Evolutionary conservation across 495 filamentous ascomycete species (phyloP), one percentile per base, ranked within the genome.

Genomic region (Letharia lupina): DNA sequence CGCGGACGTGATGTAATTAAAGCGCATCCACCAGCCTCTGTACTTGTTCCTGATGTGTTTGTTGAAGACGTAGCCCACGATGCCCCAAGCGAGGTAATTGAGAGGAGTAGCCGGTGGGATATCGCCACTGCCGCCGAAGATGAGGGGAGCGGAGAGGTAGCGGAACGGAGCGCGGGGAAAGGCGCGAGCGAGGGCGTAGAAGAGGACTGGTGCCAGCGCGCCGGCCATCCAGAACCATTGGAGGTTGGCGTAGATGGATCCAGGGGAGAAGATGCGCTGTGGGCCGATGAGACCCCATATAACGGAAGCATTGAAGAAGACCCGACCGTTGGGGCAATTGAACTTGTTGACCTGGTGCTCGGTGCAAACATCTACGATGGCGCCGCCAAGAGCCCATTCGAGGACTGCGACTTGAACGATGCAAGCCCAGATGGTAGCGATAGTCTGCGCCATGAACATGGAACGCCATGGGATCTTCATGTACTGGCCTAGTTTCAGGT

Each of bases 1-100:
- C 0, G 89, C 88, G 31, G 87, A 89, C 0, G 86, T 82, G 69
- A 91, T 79, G 73, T 91, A 92, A 78, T 91, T 92, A 74, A 90
- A 91, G 67, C 87, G 84, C 78, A 87, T 78, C 88, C 87, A 90
- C 88, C 87, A 90, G 42, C 87, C 87, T 42, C 79, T 82, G 75
- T 78, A 85, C 66, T 81, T 79, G 67, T 85, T 77, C 48, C 83
- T 79, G 66, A 90, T 83, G 62, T 75, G 83, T 72, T 83, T 87
- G 73, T 90, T 88, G 77, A 89, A 90, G 50, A 84, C 54, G 62
- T 82, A 79, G 4, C 88, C 88, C 28, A 88, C 82, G 42, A 84
- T 78, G n/a, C 84, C 86, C 87, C 87, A 90, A 67, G 81, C 79
- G 56, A 81, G 75, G 48, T 82, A 84, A 71, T 80, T 84, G 13